Base-by-base conservation (phyloP, 129 eudicot genomes). In the Saussurea involucrata region DNA sequence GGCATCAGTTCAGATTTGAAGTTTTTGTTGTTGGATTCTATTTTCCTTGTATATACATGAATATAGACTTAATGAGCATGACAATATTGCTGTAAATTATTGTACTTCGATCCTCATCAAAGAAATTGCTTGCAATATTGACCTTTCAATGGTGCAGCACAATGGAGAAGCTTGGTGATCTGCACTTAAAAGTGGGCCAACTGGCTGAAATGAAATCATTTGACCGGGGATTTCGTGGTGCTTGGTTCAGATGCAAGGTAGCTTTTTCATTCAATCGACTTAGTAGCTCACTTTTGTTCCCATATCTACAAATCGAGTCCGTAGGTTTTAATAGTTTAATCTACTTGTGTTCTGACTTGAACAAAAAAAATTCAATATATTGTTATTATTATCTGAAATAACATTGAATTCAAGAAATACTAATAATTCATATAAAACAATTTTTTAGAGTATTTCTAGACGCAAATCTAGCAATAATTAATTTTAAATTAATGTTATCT, bases 181-280 rank as follows among this genome's bases (percentile, higher is more conserved):
- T 79, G 17, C 87, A 77, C 40, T 81, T 88, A 18, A 42, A 84
- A 81, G 81, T 76, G 34, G 93, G 88, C 21, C 85, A 84, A 42
- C 33, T 81, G 24, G 87, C 84, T 17, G 93, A 89, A 85, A 71
- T 84, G 29, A 86, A 61, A 72, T 74, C 88, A 53, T 89, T 86
- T 24, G 58, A 40, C 34, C 18, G 9, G 1, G 93, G 90, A 28
- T 89, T 6, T 64, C 93, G 88, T 25, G 81, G 88, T 76, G 87
- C 93, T 32, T 89, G 93, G 93, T 89, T 89, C 64, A 75, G 90
- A 76, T 78, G 93, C 80, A 77, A 84, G 90, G 93, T 86, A 81
- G 46, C 21, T 0, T 55, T 60, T 31, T 42, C 33, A 27, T 74
- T 34, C 61, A 53, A 18, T 17, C 21, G 58, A 17, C 58, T 49